Evolutionary conservation across 139 green algal species (phyloP).

Genomic region (Picochlorum costavermella): DNA sequence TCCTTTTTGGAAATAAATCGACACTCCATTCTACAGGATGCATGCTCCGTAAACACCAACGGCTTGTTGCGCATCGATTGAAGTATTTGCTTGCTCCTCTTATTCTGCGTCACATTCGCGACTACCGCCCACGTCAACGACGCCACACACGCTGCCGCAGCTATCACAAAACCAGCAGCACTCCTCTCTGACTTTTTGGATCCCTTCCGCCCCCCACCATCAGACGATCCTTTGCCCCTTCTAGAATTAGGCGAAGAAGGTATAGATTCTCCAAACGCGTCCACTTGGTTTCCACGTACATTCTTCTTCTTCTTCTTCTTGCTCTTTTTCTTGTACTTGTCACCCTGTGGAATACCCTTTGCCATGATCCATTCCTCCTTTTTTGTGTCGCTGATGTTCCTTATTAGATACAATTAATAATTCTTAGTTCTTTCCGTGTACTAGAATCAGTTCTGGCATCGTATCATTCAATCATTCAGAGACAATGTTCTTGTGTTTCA

Average conservation of each 20-base stretch:
- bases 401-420: no score
- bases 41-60: slow-evolving; percentile 35
- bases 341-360: background rate
- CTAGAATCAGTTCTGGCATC: no score
- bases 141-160: slow-evolving; percentile 5
- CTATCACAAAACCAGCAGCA: slow-evolving; percentile 5
- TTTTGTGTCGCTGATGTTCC: no score
- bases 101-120: slow-evolving; percentile 2
- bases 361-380: background rate
- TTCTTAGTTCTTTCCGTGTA: no score
- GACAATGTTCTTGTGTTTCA: no score
- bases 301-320: background rate
- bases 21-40: slow-evolving; percentile 43
- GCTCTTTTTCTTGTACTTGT: background rate
- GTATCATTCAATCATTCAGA: no score
- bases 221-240: background rate
- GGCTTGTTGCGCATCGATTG: slow-evolving; percentile 16
- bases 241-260: background rate
- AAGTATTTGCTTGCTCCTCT: slow-evolving; percentile 14
- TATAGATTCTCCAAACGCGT: slow-evolving; percentile 2
- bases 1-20: slow-evolving; percentile 24
- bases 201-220: background rate
- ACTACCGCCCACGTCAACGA: background rate
- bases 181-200: slow-evolving; percentile 6
- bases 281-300: background rate